Conservation (phyloP, 2,329 filamentous ascomycete species). For the Coleophoma eucalyptorum region DNA sequence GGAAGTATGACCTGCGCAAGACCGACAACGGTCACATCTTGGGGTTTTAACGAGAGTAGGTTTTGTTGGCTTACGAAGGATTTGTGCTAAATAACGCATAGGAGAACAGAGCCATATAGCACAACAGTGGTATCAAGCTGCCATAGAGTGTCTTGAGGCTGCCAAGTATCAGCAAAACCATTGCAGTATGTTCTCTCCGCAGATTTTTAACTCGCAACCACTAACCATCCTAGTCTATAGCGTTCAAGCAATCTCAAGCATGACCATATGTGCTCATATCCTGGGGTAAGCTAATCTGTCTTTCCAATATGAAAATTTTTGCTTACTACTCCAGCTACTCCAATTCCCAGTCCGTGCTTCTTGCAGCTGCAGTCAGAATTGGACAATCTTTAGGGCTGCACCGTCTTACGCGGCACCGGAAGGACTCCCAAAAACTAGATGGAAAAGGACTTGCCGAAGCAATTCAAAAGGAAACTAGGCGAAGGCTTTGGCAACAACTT, state of each 20-base stretch:
- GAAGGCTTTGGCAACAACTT: slow-evolving; percentile 14
- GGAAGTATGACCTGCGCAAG: slow-evolving; percentile 38
- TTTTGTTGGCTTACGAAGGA: neutral
- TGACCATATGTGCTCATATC: slow-evolving; percentile 45
- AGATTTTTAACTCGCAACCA: neutral
- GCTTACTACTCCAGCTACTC: slow-evolving; percentile 28
- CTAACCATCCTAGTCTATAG: slow-evolving; percentile 27
- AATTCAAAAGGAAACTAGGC: slow-evolving; percentile 10
- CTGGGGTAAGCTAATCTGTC: slow-evolving; percentile 25
- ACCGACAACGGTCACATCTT: slow-evolving; percentile 27
- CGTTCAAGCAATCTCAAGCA: slow-evolving; percentile 40
- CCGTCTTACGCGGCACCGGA: slow-evolving; percentile 22
- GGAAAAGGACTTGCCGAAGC: slow-evolving; percentile 3
- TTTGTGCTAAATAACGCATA: neutral
- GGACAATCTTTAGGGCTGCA: slow-evolving; percentile 44
- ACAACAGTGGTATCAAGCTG: slow-evolving; percentile 40
- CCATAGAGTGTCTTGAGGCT: slow-evolving; percentile 38
- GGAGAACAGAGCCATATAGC: slow-evolving; percentile 36
- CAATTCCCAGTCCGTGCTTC: slow-evolving; percentile 40
- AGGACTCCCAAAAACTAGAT: slow-evolving; percentile 13
- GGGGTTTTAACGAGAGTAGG: slow-evolving; percentile 36
- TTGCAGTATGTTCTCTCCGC: slow-evolving; percentile 18
- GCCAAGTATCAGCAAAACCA: slow-evolving; percentile 40
- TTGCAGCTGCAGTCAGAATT: slow-evolving; percentile 40
- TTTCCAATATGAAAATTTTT: neutral